Base-by-base conservation (phyloP, 2,329 filamentous ascomycete genomes). In the Claviceps maximensis region DNA sequence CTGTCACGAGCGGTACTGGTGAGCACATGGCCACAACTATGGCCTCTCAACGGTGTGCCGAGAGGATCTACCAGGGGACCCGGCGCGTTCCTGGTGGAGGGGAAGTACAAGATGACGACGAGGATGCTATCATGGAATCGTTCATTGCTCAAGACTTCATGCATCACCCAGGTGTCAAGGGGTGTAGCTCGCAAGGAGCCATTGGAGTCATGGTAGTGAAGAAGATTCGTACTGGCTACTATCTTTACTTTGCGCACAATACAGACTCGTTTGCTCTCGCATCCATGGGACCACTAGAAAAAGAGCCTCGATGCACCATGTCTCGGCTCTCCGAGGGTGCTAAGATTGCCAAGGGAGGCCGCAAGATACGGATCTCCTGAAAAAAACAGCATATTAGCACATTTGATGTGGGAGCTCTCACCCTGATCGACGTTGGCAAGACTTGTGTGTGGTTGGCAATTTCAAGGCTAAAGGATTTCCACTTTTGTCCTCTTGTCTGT, bases 1-100 rank as follows among this genome's bases (percentile, higher is more conserved):
- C 84, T 27, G 89, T 96, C 23, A 94, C 89, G 41, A 95, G 89
- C 64, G 93, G 93, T 29, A 98, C 93, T 2, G 93, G 93, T 48
- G 93, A 98, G 69, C 93, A 98, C 65, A 98, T 98, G 86, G 87
- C 89, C 38, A 96, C 91, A 0, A 94, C 90, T 0, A 85, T 94
- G 77, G 91, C 93, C 12, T 90, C 93, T 7, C 83, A 85, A 54
- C 84, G 85, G 53, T 95, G 89, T 64, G 89, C 90, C 0, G 86
- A 91, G 58, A 81, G 93, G 47, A 76, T 98, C 27, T 95, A 89
- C 64, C 80, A 84, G 58, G 79, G 76, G 59, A 84, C 76, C 49
- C 78, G 75, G 63, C 83, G 79, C 58, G 77, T 72, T 2, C 70
- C 68, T 49, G 77, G 73, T 17, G 88, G 88, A 7, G 67, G 68